Conservation (phyloP, 2,329 filamentous ascomycete genomes). For the Onygenales sp. region DNA sequence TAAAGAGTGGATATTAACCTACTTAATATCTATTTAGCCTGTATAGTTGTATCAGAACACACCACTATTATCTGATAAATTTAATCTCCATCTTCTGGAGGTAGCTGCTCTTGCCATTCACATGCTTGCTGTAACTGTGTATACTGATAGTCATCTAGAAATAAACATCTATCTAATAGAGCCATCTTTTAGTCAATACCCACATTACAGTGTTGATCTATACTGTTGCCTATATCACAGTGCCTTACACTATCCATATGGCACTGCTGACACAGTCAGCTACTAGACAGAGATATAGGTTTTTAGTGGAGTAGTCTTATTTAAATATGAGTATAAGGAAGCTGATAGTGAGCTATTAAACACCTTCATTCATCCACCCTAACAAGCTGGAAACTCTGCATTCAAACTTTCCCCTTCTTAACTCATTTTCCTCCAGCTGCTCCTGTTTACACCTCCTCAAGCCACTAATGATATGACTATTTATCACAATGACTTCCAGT, state of each 20-base stretch:
- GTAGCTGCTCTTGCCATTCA: constrained; percentile 3
- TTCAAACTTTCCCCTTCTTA: constrained; percentile 1
- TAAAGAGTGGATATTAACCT: neutral
- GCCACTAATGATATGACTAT: neutral
- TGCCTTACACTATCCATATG: constrained; percentile 14
- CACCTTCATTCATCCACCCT: neutral
- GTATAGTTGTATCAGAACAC: constrained; percentile 6
- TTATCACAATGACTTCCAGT: neutral
- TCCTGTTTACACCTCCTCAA: neutral
- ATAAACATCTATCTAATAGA: neutral
- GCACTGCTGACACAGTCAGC: constrained; percentile 16
- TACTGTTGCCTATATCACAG: neutral
- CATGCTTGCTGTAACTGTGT: constrained; percentile 1
- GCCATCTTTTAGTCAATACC: neutral
- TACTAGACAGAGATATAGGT: constrained; percentile 19
- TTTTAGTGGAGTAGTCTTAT: constrained; percentile 19
- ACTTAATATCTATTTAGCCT: neutral
- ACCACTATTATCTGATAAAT: neutral
- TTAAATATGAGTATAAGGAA: constrained; percentile 9
- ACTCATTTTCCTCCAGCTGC: neutral
- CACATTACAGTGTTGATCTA: neutral
- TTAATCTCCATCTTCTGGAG: constrained; percentile 4
- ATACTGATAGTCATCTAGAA: neutral
- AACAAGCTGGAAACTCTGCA: neutral
- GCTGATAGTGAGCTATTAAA: neutral